phyloP scores from a whole-genome alignment of 495 filamentous ascomycete genomes.

The Neurospora sp. region DNA sequence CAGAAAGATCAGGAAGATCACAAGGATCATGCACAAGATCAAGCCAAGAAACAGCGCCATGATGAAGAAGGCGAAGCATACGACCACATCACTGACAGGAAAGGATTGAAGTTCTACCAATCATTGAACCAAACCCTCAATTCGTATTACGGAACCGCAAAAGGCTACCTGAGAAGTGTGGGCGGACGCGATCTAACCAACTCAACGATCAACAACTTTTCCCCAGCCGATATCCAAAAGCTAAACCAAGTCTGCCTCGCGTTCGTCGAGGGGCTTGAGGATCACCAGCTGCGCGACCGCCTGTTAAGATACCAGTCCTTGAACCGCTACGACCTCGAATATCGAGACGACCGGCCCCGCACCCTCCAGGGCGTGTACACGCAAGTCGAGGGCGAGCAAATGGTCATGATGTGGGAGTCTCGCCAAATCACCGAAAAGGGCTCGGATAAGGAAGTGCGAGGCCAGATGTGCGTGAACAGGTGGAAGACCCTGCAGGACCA shows the following conservation, averaged over 20 bases:
- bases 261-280: conserved; percentile 39
- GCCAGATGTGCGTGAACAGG: conserved; percentile 16
- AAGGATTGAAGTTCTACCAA: conserved; percentile 27
- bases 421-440: conserved; percentile 24
- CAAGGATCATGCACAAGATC: background rate
- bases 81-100: conserved; percentile 12
- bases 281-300: conserved; percentile 26
- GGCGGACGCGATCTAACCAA: conserved; percentile 37
- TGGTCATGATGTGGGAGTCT: conserved; percentile 34
- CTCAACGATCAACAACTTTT: conserved; percentile 26
- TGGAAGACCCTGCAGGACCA: conserved; percentile 34
- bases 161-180: conserved; percentile 34
- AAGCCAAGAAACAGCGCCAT: background rate
- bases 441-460: conserved; percentile 23
- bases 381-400: conserved; percentile 41
- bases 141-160: conserved; percentile 33
- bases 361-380: conserved; percentile 36
- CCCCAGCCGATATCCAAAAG: conserved; percentile 25
- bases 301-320: conserved; percentile 33
- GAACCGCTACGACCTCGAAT: conserved; percentile 6
- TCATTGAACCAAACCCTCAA: conserved; percentile 24
- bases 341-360: conserved; percentile 17
- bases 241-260: conserved; percentile 37
- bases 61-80: background rate
- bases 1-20: background rate